Conservation (phyloP, 2,329 filamentous ascomycete genomes). For the Aureobasidium uvarum region DNA sequence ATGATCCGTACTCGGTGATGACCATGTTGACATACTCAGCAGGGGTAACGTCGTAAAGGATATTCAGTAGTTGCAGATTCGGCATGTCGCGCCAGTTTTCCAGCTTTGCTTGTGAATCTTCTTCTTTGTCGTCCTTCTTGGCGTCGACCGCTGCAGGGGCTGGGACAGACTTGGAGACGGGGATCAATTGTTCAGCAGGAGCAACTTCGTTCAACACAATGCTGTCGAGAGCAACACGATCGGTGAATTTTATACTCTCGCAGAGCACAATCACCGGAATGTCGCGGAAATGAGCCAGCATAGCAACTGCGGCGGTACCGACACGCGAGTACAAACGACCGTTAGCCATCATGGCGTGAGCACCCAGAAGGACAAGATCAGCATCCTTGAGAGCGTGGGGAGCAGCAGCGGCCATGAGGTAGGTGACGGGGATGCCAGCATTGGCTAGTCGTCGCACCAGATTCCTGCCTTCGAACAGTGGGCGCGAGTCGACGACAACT, state of each 20-base stretch:
- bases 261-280: constrained; percentile 85
- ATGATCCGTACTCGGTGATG: constrained; percentile 84
- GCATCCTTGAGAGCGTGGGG: constrained; percentile 69
- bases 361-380: constrained; percentile 76
- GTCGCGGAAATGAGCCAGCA: constrained; percentile 71
- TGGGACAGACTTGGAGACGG: constrained; percentile 23
- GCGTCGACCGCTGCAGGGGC: neutral
- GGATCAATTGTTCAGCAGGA: constrained; percentile 64
- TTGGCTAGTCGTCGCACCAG: constrained; percentile 69
- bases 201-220: constrained; percentile 93
- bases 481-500: constrained; percentile 75
- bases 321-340: constrained; percentile 84
- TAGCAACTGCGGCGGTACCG: constrained; percentile 82
- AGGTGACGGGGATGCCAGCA: constrained; percentile 73
- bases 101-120: constrained; percentile 39
- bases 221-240: constrained; percentile 84
- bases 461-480: constrained; percentile 66
- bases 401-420: constrained; percentile 76
- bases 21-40: constrained; percentile 84
- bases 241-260: constrained; percentile 93
- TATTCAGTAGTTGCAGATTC: constrained; percentile 63
- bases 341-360: constrained; percentile 94
- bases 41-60: constrained; percentile 90
- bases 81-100: constrained; percentile 58
- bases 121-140: constrained; percentile 37